A percentile compares a stretch with the other conserved stretches of the same genome.
Conservation (phyloP, 345 rosid species). For the Gossypium rotundifolium region DNA sequence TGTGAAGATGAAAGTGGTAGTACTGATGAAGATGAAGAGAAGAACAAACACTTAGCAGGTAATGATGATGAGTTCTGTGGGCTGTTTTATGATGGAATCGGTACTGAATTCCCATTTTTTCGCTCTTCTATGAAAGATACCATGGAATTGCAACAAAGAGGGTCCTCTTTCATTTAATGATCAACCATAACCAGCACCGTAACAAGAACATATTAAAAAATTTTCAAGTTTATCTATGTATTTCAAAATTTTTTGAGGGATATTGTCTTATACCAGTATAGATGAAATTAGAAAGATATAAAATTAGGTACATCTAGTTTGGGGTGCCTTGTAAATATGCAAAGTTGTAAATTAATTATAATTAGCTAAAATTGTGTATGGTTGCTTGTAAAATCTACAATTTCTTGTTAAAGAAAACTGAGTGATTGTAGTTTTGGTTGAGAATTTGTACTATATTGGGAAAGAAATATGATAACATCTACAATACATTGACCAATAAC, state of each 20-base stretch:
- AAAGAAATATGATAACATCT: too few relatives aligned
- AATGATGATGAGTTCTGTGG: slow-evolving; percentile 35
- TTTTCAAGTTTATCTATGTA: background rate
- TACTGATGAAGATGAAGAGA: slow-evolving; percentile 21
- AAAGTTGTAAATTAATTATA: background rate
- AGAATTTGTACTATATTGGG: too few relatives aligned
- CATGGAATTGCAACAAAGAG: slow-evolving; percentile 29
- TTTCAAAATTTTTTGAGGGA: background rate
- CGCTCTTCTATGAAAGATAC: slow-evolving; percentile 24
- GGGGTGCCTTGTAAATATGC: background rate
- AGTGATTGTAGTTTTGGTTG: too few relatives aligned
- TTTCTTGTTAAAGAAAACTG: background rate
- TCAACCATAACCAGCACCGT: background rate
- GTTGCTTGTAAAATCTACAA: background rate
- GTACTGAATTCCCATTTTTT: slow-evolving; percentile 23
- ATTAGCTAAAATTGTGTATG: background rate
- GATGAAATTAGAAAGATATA: background rate
- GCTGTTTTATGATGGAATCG: slow-evolving; percentile 30
- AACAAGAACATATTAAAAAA: background rate
- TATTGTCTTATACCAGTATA: background rate
- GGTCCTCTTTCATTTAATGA: slow-evolving; percentile 29
- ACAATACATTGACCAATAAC: too few relatives aligned
- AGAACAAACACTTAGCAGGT: slow-evolving; percentile 6
- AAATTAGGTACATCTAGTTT: background rate
- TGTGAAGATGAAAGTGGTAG: slow-evolving; percentile 24